phyloP scores from a whole-genome alignment of 2,329 filamentous ascomycete species.

The Colletotrichum gloeosporioides region DNA sequence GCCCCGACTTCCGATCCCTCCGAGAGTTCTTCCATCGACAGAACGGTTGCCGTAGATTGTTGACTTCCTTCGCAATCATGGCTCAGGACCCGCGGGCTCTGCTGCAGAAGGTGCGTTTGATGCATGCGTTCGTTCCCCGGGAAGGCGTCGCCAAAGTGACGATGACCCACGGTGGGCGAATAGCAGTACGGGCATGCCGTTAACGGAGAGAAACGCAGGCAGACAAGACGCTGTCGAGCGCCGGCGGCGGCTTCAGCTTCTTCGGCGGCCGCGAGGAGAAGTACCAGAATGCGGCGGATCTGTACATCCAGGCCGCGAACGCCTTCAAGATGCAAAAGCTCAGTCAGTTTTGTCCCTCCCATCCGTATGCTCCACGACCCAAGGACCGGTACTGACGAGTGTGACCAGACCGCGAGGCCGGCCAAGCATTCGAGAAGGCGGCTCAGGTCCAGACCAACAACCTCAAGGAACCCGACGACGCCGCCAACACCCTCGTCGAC shows the following conservation, averaged over 20 bases:
- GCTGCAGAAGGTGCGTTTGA: conserved; percentile 71
- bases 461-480: conserved; percentile 90
- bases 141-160: background rate
- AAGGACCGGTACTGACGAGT: background rate
- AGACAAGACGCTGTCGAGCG: conserved; percentile 79
- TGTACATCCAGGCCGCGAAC: conserved; percentile 89
- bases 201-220: conserved; percentile 63
- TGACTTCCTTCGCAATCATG: conserved; percentile 51
- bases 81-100: conserved; percentile 79
- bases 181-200: background rate
- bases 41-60: background rate
- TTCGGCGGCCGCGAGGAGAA: conserved; percentile 90
- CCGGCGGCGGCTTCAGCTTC: conserved; percentile 83
- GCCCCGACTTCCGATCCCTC: background rate
- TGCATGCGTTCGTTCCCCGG: background rate
- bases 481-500: conserved; percentile 85
- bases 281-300: conserved; percentile 85
- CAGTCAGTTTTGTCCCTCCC: conserved; percentile 56
- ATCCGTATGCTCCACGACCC: background rate
- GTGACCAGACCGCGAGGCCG: conserved; percentile 77
- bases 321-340: conserved; percentile 88
- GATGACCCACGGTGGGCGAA: background rate
- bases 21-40: background rate
- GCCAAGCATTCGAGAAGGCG: conserved; percentile 83
- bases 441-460: conserved; percentile 81